phyloP scores from a whole-genome alignment of 2,329 filamentous ascomycete genomes.

The Ploettnerulaceae sp. region DNA sequence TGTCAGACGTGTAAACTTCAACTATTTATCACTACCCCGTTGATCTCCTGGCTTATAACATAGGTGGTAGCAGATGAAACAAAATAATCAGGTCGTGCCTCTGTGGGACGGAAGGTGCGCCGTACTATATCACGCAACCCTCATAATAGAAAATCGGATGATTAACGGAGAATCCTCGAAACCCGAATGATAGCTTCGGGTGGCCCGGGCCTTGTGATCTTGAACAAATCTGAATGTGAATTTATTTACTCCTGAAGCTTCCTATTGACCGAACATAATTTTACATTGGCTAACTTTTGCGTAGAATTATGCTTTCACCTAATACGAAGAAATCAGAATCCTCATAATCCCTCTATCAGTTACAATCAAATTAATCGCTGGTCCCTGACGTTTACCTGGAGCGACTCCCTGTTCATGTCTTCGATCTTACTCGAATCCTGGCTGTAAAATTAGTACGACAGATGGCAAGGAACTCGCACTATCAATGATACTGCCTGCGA shows the following conservation, averaged over 20 bases:
- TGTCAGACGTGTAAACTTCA: too few species aligned
- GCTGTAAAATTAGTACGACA: conserved; percentile 20
- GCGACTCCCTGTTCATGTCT: conserved; percentile 56
- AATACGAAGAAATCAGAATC: conserved; percentile 11
- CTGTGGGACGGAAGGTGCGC: too few species aligned
- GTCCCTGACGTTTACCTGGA: conserved; percentile 35
- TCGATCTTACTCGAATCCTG: conserved; percentile 53
- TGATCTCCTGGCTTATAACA: too few species aligned
- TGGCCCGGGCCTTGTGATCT: too few species aligned
- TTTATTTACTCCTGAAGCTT: neutral
- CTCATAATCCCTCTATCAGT: conserved; percentile 25
- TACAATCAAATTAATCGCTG: conserved; percentile 23
- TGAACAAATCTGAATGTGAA: too few species aligned
- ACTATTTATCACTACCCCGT: too few species aligned
- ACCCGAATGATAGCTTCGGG: too few species aligned
- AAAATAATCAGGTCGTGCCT: too few species aligned
- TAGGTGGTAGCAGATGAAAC: too few species aligned
- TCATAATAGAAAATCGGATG: too few species aligned
- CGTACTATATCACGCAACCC: too few species aligned
- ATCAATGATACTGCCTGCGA: conserved; percentile 8
- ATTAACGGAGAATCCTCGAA: too few species aligned
- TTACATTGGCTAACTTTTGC: neutral
- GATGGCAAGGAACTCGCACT: neutral
- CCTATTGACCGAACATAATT: neutral
- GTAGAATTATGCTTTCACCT: neutral